Conservation (phyloP, 768 basidiomycete genomes). For the Cubamyces lactineus region DNA sequence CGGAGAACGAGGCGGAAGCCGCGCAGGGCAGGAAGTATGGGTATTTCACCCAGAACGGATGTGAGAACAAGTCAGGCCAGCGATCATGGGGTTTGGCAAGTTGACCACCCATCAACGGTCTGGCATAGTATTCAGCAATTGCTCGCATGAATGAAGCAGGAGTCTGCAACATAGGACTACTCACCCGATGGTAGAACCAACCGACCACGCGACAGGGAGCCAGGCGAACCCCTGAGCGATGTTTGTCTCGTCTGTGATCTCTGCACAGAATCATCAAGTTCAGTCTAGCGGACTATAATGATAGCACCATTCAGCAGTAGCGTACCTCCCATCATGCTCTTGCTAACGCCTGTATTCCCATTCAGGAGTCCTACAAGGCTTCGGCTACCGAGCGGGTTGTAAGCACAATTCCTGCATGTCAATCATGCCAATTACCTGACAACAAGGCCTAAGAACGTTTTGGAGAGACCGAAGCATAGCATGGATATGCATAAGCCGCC, state of each 20-base stretch:
- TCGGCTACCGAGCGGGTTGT: constrained; percentile 45
- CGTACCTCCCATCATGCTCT: constrained; percentile 58
- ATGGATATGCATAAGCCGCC: constrained; percentile 38
- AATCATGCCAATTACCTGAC: constrained; percentile 25
- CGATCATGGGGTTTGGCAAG: constrained; percentile 38
- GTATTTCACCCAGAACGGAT: constrained; percentile 36
- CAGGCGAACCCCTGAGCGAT: constrained; percentile 38
- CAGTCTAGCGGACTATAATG: background rate
- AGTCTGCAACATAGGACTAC: background rate
- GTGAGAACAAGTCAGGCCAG: constrained; percentile 37
- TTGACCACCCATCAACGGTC: constrained; percentile 39
- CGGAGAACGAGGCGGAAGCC: constrained; percentile 33
- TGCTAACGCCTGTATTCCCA: constrained; percentile 75
- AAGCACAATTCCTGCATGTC: too few relatives aligned
- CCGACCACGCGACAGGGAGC: constrained; percentile 37
- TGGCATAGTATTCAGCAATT: constrained; percentile 10
- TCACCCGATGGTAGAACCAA: constrained; percentile 36
- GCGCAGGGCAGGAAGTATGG: constrained; percentile 44
- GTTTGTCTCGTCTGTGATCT: constrained; percentile 41
- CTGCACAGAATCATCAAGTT: constrained; percentile 16
- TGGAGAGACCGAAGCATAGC: constrained; percentile 41
- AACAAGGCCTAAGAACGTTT: constrained; percentile 36
- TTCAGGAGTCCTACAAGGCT: constrained; percentile 72
- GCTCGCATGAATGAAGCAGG: background rate
- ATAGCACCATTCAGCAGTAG: background rate